Evolutionary conservation across 805 yeast genomes (phyloP), one percentile per base, ranked within the genome.

Genomic region (Nematodospora valgi): DNA sequence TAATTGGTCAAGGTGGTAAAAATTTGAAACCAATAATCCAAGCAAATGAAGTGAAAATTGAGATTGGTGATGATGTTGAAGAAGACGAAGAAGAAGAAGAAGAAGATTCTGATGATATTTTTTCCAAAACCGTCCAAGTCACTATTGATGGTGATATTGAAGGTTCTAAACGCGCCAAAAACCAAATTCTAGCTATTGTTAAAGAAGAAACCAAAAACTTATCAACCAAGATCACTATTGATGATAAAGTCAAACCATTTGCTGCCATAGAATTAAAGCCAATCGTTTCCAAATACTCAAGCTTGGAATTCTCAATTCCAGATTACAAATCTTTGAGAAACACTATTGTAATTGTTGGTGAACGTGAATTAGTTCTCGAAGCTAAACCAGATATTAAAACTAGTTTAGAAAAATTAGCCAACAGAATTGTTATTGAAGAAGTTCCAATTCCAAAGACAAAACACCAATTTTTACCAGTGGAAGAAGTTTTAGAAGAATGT

Each of bases 1-100:
- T 89, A 39, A 89, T 89, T 61, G 98, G 98, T 40, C 73, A 89
- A 28, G 85, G 82, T 56, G 98, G 98, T 56, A 75, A 72, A 48
- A 82, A 72, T 41, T 76, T 89, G 60, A 85, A 79, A 57, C 89
- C 93, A 39, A 85, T 89, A 45, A 71, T 84, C 32, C 82, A 74
- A 35, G 67, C 73, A 23, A 74, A 85, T 32, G 81, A 77, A 32
- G 80, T 80, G 35, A 83, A 72, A 46, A 77, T 89, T 46, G 85
- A 85, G 49, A 80, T 89, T 49, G 82, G 79, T 40, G 48, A 51
- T 30, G 56, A 47, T 28, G 56, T 53, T 23, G 46, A 46, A n/a
- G 27, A 41, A 17, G 52, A 50, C 15, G 52, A 46, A 23, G 54
- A 54, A 19, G 31, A 6, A n/a, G 68, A 55, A 23, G 32, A 27